These are phyloP conservation scores for Phytophthora tubulina DNA, from an alignment of 352 stramenopile genomes.

Conservation along the genomic window DNA sequence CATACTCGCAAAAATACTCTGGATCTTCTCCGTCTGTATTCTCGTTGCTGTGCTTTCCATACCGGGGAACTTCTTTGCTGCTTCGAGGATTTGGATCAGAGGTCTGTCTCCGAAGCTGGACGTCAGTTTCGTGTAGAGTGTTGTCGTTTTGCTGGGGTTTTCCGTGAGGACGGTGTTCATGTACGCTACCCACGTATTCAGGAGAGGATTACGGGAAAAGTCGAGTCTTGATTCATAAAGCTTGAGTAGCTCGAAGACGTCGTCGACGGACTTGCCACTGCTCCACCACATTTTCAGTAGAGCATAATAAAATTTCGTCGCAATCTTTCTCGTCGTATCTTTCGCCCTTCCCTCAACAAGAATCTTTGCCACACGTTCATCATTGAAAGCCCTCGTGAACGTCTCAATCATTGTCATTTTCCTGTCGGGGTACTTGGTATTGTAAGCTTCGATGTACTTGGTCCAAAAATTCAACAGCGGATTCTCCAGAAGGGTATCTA, in stretches of 20 bases:
- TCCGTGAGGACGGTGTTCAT: neutral
- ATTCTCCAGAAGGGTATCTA: neutral
- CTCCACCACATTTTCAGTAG: conserved; percentile 5
- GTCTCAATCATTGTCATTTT: conserved; percentile 8
- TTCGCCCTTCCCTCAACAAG: neutral
- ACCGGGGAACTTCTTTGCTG: neutral
- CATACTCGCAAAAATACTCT: neutral
- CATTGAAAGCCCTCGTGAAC: neutral
- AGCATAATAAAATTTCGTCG: conserved; percentile 3
- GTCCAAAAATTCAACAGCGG: neutral
- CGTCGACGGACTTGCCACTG: neutral
- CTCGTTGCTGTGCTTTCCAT: neutral
- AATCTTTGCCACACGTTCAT: neutral
- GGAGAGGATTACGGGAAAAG: neutral
- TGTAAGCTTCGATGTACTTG: conserved; percentile 8
- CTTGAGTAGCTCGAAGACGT: neutral
- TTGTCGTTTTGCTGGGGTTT: neutral
- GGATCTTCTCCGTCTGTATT: neutral
- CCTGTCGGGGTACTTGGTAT: neutral
- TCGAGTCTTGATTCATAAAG: neutral
- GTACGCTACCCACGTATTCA: conserved; percentile 3
- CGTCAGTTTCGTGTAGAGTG: neutral
- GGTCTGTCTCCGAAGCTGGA: neutral
- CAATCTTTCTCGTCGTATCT: neutral
- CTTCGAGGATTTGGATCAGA: neutral